Conservation (phyloP, 192 early-diverging fungal genomes). For the Mortierella antarctica region DNA sequence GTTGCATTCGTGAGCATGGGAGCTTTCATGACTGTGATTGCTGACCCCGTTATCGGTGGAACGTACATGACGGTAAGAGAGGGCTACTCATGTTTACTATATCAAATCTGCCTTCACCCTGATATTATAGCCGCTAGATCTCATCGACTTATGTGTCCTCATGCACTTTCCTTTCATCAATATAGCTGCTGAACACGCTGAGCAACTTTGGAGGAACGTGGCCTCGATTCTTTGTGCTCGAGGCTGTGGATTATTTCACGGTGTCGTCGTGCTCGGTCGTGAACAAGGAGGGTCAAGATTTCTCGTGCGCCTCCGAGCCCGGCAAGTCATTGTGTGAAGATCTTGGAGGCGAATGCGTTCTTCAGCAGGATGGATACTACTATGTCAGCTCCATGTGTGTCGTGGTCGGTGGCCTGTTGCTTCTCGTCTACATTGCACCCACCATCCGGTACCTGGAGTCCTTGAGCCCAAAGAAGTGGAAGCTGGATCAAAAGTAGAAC, state of each 20-base stretch:
- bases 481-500: conserved; percentile 11
- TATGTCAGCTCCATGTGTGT: conserved; percentile 77
- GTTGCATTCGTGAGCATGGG: conserved; percentile 86
- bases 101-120: neutral
- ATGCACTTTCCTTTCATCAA: conserved; percentile 1
- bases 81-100: neutral
- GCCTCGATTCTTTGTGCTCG: conserved; percentile 94
- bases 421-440: conserved; percentile 70
- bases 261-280: conserved; percentile 73
- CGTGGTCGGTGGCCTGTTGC: conserved; percentile 67
- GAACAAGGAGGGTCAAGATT: conserved; percentile 30
- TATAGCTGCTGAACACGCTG: conserved; percentile 86
- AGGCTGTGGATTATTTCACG: conserved; percentile 91
- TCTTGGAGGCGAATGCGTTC: conserved; percentile 73
- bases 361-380: conserved; percentile 91
- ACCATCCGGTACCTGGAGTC: conserved; percentile 57
- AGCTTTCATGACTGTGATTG: conserved; percentile 94
- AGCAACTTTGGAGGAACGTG: conserved; percentile 98
- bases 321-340: conserved; percentile 70
- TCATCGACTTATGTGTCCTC: conserved; percentile 5
- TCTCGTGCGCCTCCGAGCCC: conserved; percentile 74
- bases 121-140: neutral
- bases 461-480: conserved; percentile 47
- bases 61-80: conserved; percentile 71
- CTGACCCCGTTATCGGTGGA: conserved; percentile 94